A percentile compares a stretch with the other conserved stretches of the same genome.
phyloP scores from a whole-genome alignment of 2,329 filamentous ascomycete genomes.

The Ceratocystis cacaofunesta region DNA sequence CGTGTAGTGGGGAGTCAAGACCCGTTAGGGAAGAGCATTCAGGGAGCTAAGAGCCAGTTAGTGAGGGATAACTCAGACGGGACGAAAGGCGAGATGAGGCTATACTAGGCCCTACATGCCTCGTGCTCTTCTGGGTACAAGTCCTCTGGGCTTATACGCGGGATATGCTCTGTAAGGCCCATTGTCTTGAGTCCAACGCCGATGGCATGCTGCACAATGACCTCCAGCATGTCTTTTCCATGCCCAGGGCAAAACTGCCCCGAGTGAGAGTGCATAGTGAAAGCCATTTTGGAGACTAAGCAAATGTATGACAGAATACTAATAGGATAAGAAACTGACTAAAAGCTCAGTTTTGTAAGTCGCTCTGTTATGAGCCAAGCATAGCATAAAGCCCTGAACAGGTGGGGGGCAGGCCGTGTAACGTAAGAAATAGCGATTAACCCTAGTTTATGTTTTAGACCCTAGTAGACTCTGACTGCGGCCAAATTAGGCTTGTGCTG shows the following conservation, averaged over 20 bases:
- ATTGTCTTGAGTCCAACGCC: conserved; percentile 65
- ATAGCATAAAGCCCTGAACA: neutral
- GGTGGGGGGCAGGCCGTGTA: neutral
- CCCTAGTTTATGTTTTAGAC: neutral
- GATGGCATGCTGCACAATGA: conserved; percentile 68
- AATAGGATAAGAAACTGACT: no score
- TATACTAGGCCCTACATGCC: neutral
- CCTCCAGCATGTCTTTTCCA: conserved; percentile 71
- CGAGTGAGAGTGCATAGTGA: conserved; percentile 95
- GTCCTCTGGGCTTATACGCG: conserved; percentile 55
- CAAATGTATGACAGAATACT: neutral
- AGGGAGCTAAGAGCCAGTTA: conserved; percentile 28
- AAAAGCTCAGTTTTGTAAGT: neutral
- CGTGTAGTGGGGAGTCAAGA: conserved; percentile 41
- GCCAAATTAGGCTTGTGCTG: neutral
- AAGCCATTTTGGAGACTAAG: conserved; percentile 52
- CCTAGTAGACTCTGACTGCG: neutral
- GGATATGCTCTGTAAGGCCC: conserved; percentile 90
- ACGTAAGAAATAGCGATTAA: neutral
- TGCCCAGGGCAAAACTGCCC: conserved; percentile 92
- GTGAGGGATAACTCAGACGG: neutral
- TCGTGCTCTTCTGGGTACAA: conserved; percentile 73
- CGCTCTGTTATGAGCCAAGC: neutral
- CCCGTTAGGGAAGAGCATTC: conserved; percentile 35
- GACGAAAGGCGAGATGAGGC: no score